Evolutionary conservation across 306 rosid genomes (phyloP), one percentile per base, ranked within the genome.

Genomic region (Cercis canadensis): DNA sequence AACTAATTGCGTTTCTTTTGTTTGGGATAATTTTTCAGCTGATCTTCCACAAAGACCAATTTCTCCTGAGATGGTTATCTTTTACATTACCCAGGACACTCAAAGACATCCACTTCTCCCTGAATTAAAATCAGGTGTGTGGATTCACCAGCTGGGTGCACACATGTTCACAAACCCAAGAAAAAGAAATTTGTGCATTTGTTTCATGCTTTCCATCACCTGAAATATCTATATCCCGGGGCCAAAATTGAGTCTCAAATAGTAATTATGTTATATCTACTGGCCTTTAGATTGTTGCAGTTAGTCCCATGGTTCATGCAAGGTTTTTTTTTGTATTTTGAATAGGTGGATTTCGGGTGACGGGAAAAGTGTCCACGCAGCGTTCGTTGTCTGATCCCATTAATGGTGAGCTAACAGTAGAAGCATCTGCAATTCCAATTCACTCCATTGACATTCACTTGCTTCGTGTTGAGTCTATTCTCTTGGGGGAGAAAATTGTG

Each of bases 51-150:
- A 89, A 84, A 72, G 79, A 34, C 92, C 98, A 43, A 57, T 87
- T 75, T 62, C 96, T 66, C 89, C 92, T 2, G 97, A 90, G 82
- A 89, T 78, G 89, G 89, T 90, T 15, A 62, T 86, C 81, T 90
- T 90, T 82, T 94, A 94, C 81, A 82, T 94, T 53, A 94, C 98
- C 10, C 98, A 94, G 62, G 98, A 94, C 86, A 90, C 98, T 64
- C 98, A 89, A 81, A 84, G 92, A 69, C 98, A 94, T 83, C 90
- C 98, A 9, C 82, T 93, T 11, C 97, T 93, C 78, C 89, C 87
- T 43, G 96, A 94, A 78, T 5, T 94, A 79, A 94, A 83, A 81
- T 85, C 97, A 43, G 98, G 98, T 90, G 14, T 36, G 81, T 72
- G 75, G 57, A 52, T 81, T 29, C 74, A 59, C 62, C 71, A 24